Percentiles rank a stretch among this genome's conserved stretches.
Conservation (phyloP, 1,284 basidiomycete species). For the Ceratobasidium sp. region DNA sequence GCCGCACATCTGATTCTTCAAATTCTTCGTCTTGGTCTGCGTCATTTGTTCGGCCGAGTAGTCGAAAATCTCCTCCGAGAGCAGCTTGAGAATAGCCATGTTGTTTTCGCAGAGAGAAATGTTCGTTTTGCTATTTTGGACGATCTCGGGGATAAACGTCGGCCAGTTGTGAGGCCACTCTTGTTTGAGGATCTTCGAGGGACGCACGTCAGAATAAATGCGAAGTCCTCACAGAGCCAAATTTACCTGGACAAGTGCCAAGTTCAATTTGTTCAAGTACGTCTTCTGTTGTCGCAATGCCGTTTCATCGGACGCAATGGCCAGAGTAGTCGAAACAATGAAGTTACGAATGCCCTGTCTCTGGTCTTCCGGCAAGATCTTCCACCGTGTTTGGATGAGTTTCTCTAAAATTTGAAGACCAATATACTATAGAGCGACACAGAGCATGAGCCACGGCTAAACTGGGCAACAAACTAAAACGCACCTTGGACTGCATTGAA, state of each 20-base stretch:
- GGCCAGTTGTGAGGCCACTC: constrained; percentile 99
- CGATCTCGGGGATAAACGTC: constrained; percentile 96
- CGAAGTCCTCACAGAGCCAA: neutral
- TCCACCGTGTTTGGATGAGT: constrained; percentile 95
- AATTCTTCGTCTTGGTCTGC: constrained; percentile 95
- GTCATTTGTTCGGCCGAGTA: constrained; percentile 99
- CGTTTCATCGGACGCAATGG: constrained; percentile 89
- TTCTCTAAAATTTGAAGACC: constrained; percentile 95
- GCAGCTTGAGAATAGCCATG: constrained; percentile 98
- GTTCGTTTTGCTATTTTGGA: constrained; percentile 96
- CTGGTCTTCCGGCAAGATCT: constrained; percentile 94
- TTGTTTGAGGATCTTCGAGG: constrained; percentile 93
- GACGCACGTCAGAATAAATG: constrained; percentile 30
- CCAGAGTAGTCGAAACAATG: constrained; percentile 93
- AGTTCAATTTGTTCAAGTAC: constrained; percentile 96
- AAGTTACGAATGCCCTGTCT: constrained; percentile 97
- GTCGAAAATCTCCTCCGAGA: constrained; percentile 99
- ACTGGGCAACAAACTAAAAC: constrained; percentile 49
- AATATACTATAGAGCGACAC: constrained; percentile 76
- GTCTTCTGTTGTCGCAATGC: constrained; percentile 89
- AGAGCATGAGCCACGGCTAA: constrained; percentile 29
- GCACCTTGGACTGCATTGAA: constrained; percentile 92
- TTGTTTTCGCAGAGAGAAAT: constrained; percentile 99
- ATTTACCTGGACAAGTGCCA: constrained; percentile 92
- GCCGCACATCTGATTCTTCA: constrained; percentile 98